Base-by-base conservation (phyloP, 768 basidiomycete genomes). In the Trametes sanguinea region DNA sequence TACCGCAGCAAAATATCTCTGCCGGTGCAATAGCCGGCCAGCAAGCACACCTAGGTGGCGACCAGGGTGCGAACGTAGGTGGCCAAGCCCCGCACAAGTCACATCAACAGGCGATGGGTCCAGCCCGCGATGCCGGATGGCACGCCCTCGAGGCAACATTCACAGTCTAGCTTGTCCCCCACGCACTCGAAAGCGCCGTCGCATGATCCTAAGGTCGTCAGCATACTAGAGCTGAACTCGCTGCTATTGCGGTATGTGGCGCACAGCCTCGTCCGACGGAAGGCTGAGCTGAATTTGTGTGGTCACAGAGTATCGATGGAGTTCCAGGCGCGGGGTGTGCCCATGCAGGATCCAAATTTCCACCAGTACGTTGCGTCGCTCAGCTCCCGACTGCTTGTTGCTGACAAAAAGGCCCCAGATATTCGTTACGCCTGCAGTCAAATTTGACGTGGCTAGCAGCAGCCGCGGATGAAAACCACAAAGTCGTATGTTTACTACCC, bases 371-470 rank as follows among this genome's bases (percentile, higher is more conserved):
- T 66, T 27, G 45, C n/a, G 54, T 13, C 51, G 11, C 60, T 61
- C 44, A 64, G 27, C 54, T 66, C 60, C 10, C 17, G 42, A 7
- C 13, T 7, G 30, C 14, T 27, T n/a, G 7, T 43, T 43, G 8
- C 22, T 50, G 27, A 32, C 39, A 7, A 43, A 11, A 27, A 7
- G 8, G 42, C 27, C 50, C 32, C 65, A 91, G 90, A 69, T 91
- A 84, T 73, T 73, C 81, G 3, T 55, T 59, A 11, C 83, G 89
- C 51, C 73, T 92, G 43, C 87, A 91, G 67, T 81, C 85, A 33
- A 92, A 92, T 71, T 77, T 92, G 13, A 76, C 81, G 2, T 91
- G 86, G 85, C 73, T 91, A 65, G 87, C 88, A 48, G 81, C 84
- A 17, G 83, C 82, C n/a, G 86, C 84, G 44, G 89, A 91, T 65